These are phyloP conservation scores for Phialemonium atrogriseum DNA, from an alignment of 2,329 filamentous ascomycete genomes.

Conservation along the genomic window DNA sequence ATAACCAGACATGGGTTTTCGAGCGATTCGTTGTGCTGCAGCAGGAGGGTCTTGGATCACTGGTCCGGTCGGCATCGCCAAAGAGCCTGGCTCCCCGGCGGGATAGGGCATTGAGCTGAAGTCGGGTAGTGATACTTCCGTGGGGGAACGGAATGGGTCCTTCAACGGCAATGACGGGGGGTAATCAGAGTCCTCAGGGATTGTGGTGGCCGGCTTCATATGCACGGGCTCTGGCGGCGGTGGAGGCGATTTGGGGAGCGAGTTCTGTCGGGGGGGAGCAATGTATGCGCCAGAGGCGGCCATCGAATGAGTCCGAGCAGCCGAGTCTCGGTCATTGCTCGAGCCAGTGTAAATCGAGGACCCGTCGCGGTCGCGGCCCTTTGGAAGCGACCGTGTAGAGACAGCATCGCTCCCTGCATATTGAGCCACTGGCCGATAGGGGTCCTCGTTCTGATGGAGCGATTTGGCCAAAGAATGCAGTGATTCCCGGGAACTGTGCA, in stretches of 20 bases:
- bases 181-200: constrained; percentile 5
- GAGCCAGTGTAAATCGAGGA: constrained; percentile 38
- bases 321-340: no score
- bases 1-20: constrained; percentile 12
- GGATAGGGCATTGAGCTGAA: constrained; percentile 29
- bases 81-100: constrained; percentile 18
- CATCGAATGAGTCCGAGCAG: constrained; percentile 18
- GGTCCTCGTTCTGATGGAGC: constrained; percentile 69
- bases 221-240: constrained; percentile 21
- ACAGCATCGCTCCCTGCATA: constrained; percentile 50
- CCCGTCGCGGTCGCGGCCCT: constrained; percentile 30
- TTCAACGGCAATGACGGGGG: constrained; percentile 7
- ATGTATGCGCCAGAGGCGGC: constrained; percentile 19
- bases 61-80: constrained; percentile 16
- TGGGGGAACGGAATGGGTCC: constrained; percentile 4
- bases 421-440: constrained; percentile 59
- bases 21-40: constrained; percentile 17
- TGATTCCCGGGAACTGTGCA: constrained; percentile 76
- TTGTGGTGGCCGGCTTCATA: constrained; percentile 8
- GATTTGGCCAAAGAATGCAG: constrained; percentile 76
- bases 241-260: constrained; percentile 32
- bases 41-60: constrained; percentile 28
- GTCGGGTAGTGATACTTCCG: constrained; percentile 27
- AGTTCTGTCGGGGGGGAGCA: constrained; percentile 33
- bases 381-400: constrained; percentile 45